Evolutionary conservation across 169 alveolate genomes (phyloP).

Genomic region (Plasmodium adleri): DNA sequence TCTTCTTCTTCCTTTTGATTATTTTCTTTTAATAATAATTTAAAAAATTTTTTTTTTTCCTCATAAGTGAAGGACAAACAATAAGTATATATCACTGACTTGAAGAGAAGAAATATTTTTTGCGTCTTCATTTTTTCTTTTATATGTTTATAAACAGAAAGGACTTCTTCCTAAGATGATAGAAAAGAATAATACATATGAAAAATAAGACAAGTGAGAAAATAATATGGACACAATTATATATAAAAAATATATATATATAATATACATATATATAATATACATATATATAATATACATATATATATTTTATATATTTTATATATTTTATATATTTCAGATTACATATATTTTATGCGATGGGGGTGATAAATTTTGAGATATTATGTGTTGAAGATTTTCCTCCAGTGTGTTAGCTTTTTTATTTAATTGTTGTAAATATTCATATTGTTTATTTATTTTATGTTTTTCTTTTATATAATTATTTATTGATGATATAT

Average conservation of each 20-base stretch:
- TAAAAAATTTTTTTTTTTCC: constrained; percentile 29
- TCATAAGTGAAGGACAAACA: constrained; percentile 9
- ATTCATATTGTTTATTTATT: background rate
- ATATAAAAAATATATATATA: background rate
- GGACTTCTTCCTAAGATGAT: constrained; percentile 1
- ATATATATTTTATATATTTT: background rate
- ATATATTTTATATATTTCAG: background rate
- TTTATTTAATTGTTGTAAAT: background rate
- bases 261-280: constrained; percentile 1
- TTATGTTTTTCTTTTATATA: constrained; percentile 27
- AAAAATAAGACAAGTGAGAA: background rate
- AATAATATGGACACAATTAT: too few relatives aligned
- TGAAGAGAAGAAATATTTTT: constrained; percentile 2
- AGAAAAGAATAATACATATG: background rate
- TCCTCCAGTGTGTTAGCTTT: background rate
- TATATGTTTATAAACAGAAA: background rate
- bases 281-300: background rate
- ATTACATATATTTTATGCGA: background rate
- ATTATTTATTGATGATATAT: constrained; percentile 36
- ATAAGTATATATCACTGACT: constrained; percentile 18
- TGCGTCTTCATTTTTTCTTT: constrained; percentile 9
- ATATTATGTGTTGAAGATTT: background rate
- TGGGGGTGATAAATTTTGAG: background rate
- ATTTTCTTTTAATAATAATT: constrained; percentile 13
- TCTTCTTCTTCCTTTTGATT: background rate